Conservation (phyloP, 768 basidiomycete genomes). For the Phylloporus sp. region DNA sequence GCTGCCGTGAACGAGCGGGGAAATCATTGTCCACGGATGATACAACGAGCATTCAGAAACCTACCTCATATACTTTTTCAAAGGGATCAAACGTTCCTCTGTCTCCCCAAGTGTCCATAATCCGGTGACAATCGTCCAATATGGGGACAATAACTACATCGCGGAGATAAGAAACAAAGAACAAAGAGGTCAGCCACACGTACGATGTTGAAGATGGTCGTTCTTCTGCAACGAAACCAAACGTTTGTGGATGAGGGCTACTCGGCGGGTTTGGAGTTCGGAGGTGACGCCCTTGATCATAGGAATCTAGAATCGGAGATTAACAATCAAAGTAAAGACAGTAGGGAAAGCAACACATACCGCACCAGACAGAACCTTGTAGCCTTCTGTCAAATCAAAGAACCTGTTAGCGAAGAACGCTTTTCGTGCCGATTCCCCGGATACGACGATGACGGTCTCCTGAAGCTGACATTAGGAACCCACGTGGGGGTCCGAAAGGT, state of each 20-base stretch:
- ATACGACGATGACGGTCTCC: constrained; percentile 73
- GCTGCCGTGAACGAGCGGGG: constrained; percentile 30
- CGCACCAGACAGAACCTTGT: constrained; percentile 73
- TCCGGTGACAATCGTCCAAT: constrained; percentile 55
- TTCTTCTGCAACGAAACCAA: constrained; percentile 59
- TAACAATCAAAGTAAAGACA: constrained; percentile 16
- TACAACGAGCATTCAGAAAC: constrained; percentile 13
- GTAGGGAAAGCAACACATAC: constrained; percentile 38
- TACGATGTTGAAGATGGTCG: constrained; percentile 55
- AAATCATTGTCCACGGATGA: neutral
- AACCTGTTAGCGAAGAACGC: constrained; percentile 66
- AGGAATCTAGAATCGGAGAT: constrained; percentile 49
- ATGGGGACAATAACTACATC: constrained; percentile 58
- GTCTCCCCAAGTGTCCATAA: constrained; percentile 61
- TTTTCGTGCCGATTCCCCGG: constrained; percentile 64
- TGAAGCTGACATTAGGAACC: constrained; percentile 29
- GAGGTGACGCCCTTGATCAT: constrained; percentile 73
- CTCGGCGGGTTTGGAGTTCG: constrained; percentile 55
- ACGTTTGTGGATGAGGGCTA: constrained; percentile 68
- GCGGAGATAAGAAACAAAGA: constrained; percentile 8
- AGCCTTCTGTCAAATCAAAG: constrained; percentile 74
- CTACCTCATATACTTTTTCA: constrained; percentile 61
- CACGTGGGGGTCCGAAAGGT: constrained; percentile 11
- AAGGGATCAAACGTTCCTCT: constrained; percentile 69
- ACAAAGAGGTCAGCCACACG: constrained; percentile 25